phyloP scores from a whole-genome alignment of 1,139 yeast species.

The Yamadazyma spencermartinsiae region DNA sequence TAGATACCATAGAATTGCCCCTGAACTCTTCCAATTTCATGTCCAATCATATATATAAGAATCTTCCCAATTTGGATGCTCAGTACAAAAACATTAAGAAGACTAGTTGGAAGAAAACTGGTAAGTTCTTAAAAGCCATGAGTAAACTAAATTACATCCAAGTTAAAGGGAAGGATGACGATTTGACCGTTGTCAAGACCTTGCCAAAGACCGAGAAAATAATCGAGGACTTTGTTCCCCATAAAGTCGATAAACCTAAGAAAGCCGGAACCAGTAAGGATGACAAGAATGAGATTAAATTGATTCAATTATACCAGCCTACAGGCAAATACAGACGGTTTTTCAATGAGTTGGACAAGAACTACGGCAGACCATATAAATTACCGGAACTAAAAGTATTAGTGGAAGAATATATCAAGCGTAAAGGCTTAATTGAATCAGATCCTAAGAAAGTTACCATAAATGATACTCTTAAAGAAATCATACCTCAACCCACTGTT shows the following conservation, averaged over 20 bases:
- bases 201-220: conserved; percentile 47
- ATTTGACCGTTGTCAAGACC: conserved; percentile 54
- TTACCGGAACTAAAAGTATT: conserved; percentile 53
- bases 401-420: conserved; percentile 56
- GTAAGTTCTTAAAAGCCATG: conserved; percentile 82
- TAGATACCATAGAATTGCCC: conserved; percentile 59
- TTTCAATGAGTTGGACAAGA: conserved; percentile 45
- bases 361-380: conserved; percentile 46
- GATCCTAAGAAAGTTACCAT: conserved; percentile 54
- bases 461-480: conserved; percentile 45
- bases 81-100: conserved; percentile 68
- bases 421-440: conserved; percentile 46
- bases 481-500: conserved; percentile 22
- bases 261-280: conserved; percentile 18
- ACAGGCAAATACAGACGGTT: conserved; percentile 49
- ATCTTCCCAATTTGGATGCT: conserved; percentile 61
- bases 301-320: conserved; percentile 53
- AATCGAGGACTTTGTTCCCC: conserved; percentile 63
- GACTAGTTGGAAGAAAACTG: conserved; percentile 86
- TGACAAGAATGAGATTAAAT: conserved; percentile 24
- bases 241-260: conserved; percentile 41
- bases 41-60: conserved; percentile 65
- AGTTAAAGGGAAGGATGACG: conserved; percentile 76
- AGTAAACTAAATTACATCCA: conserved; percentile 68
- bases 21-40: conserved; percentile 72